These are phyloP conservation scores for Quercus wislizeni DNA, from an alignment of 306 rosid species.

Conservation along the genomic window DNA sequence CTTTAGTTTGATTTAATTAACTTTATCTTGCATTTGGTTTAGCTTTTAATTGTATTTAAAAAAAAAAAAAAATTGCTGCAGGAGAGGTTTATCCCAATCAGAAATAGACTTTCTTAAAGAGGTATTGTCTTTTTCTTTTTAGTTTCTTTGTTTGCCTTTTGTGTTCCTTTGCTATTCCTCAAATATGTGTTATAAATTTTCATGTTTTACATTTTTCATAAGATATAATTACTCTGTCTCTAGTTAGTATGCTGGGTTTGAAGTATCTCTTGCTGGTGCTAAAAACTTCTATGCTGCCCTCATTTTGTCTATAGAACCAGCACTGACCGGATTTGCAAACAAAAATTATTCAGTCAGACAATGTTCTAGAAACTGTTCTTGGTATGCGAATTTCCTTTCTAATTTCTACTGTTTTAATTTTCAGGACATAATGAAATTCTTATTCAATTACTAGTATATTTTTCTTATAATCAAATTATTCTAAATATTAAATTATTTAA, in stretches of 20 bases:
- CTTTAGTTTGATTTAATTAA: neutral
- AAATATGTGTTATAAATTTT: constrained; percentile 15
- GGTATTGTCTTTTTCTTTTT: constrained; percentile 39
- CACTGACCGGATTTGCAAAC: constrained; percentile 48
- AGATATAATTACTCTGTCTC: neutral
- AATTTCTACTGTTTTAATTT: neutral
- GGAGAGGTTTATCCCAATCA: constrained; percentile 83
- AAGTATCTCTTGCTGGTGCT: neutral
- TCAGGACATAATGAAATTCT: constrained; percentile 1
- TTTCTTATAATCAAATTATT: neutral
- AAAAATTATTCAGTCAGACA: constrained; percentile 57
- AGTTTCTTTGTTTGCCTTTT: constrained; percentile 1
- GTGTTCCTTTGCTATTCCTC: constrained; percentile 8
- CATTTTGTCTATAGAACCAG: constrained; percentile 1
- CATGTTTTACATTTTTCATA: constrained; percentile 6
- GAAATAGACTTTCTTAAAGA: constrained; percentile 66
- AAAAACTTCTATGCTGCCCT: constrained; percentile 3
- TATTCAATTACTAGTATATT: neutral
- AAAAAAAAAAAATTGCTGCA: constrained; percentile 29
- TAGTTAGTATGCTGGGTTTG: neutral
- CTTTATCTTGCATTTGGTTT: constrained; percentile 7
- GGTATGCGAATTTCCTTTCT: constrained; percentile 42
- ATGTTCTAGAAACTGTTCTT: constrained; percentile 49
- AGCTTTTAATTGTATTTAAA: constrained; percentile 5
- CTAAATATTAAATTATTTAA: constrained; percentile 20